phyloP scores from a whole-genome alignment of 345 rosid species.

The Arabidopsis arenosa region DNA sequence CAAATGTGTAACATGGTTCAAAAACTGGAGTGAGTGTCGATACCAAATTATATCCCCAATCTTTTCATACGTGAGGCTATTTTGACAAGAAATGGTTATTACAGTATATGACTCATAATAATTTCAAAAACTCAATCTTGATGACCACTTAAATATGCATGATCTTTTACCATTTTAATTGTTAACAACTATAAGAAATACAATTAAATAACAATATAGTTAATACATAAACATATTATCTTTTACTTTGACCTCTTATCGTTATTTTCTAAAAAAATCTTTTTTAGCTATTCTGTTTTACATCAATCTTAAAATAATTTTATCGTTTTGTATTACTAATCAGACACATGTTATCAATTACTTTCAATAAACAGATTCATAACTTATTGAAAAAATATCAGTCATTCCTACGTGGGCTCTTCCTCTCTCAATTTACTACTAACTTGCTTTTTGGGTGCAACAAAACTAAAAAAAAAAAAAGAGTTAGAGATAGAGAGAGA shows the following conservation, averaged over 20 bases:
- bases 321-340: background rate
- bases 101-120: background rate
- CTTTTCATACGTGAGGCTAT: background rate
- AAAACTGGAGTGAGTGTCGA: background rate
- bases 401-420: conserved; percentile 36
- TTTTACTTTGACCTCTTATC: too few relatives aligned
- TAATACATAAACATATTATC: too few relatives aligned
- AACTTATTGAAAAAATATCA: background rate
- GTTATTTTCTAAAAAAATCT: too few relatives aligned
- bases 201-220: too few relatives aligned
- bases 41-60: background rate
- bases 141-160: too few relatives aligned
- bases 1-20: conserved; percentile 21
- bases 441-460: conserved; percentile 68
- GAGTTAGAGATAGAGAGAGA: conserved; percentile 44
- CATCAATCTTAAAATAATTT: background rate
- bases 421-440: conserved; percentile 33
- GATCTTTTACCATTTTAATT: background rate
- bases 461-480: conserved; percentile 46
- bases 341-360: too few relatives aligned
- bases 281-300: too few relatives aligned
- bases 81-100: background rate
- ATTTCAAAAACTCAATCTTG: background rate
- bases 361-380: too few relatives aligned
- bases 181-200: too few relatives aligned